Conservation (phyloP, 2,329 filamentous ascomycete species). For the Trichoderma harzianum region DNA sequence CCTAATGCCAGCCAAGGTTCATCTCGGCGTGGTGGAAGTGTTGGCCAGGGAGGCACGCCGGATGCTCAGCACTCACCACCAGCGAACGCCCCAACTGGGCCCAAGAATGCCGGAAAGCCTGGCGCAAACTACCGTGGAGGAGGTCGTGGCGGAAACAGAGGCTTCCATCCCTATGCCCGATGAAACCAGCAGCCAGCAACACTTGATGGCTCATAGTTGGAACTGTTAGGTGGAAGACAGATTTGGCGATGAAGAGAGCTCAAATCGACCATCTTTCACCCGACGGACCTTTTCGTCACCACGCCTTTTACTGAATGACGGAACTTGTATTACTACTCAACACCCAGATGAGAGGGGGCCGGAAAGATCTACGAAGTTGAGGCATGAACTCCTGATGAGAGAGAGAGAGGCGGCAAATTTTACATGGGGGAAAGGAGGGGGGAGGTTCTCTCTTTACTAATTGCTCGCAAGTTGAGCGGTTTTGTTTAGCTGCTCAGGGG, state of each 20-base stretch:
- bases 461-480: not conserved
- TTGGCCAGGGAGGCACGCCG: constrained; percentile 38
- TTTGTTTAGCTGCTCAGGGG: not conserved
- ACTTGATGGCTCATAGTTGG: not conserved
- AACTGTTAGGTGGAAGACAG: not conserved
- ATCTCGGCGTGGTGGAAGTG: constrained; percentile 41
- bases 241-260: not conserved
- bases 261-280: not conserved
- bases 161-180: constrained; percentile 72
- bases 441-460: not conserved
- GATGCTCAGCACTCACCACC: constrained; percentile 48
- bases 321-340: constrained; percentile 5
- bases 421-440: not conserved
- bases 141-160: constrained; percentile 69
- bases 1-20: constrained; percentile 58
- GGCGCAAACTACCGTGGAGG: constrained; percentile 93
- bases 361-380: not conserved
- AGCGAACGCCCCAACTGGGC: constrained; percentile 76
- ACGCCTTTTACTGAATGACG: not conserved
- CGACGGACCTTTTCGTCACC: not conserved
- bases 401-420: not conserved
- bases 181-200: constrained; percentile 20
- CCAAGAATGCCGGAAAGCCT: constrained; percentile 89
- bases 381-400: not conserved
- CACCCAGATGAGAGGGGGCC: not conserved